These are phyloP conservation scores for Penicillium antarcticum DNA, from an alignment of 495 filamentous ascomycete genomes.

Conservation along the genomic window DNA sequence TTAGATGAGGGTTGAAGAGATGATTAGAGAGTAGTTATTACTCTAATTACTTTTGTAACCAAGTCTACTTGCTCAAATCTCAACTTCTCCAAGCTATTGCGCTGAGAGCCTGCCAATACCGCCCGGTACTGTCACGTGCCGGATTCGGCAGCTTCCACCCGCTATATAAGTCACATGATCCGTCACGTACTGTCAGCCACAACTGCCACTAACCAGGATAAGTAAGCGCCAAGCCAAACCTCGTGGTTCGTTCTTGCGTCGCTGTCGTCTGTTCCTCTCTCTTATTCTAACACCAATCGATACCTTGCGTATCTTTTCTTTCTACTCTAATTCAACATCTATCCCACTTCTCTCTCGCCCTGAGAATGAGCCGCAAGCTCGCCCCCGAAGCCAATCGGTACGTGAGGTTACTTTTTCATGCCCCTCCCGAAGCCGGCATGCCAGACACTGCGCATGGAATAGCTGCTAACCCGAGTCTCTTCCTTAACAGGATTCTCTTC, in stretches of 20 bases:
- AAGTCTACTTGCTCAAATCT: not conserved
- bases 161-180: constrained; percentile 9
- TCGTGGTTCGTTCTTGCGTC: constrained; percentile 19
- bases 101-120: constrained; percentile 23
- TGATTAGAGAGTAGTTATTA: not conserved
- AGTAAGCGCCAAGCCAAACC: constrained; percentile 24
- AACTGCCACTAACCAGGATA: constrained; percentile 28
- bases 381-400: constrained; percentile 95
- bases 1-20: not conserved
- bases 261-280: constrained; percentile 12
- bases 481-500: constrained; percentile 76
- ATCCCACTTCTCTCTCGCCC: constrained; percentile 14
- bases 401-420: constrained; percentile 36
- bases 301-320: constrained; percentile 26
- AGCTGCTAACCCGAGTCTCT: constrained; percentile 6
- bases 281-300: constrained; percentile 15
- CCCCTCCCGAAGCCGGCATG: constrained; percentile 26
- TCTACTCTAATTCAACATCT: constrained; percentile 13
- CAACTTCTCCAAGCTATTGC: constrained; percentile 8
- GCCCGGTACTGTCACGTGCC: constrained; percentile 15
- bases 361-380: constrained; percentile 67
- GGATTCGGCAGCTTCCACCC: constrained; percentile 2
- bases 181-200: not conserved
- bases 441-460: constrained; percentile 15
- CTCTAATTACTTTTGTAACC: not conserved